Evolutionary conservation across 2,329 filamentous ascomycete species (phyloP), one percentile per base, ranked within the genome.

Genomic region (Penicillium glabrum): DNA sequence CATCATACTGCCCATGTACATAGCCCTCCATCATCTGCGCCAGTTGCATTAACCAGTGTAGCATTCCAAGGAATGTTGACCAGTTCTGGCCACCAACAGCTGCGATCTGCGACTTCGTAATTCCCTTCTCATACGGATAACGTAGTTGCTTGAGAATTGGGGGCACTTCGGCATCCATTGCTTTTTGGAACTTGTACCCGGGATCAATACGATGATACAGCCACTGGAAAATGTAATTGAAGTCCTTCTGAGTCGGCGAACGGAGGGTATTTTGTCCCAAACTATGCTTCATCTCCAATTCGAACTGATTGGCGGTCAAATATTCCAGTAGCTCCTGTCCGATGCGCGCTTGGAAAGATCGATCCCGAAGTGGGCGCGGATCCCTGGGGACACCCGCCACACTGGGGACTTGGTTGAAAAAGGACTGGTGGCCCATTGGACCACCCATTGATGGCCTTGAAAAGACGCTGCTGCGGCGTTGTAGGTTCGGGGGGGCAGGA

Each of bases 1-100:
- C 89, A 64, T 97, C 92, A 72, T 96, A 99, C 46, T 86, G 86
- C 57, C 92, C 89, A 53, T 80, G 75, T 1, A 85, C 80, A 70
- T 93, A 98, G 23, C 89, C 85, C 60, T 98, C 93, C 69, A 98
- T 85, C 88, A 98, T 96, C 65, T 93, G 88, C 5, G 91, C 91
- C 51, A 99, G 80, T 75, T 98, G 93, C 93, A 99, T 96, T 87
- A 99, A 93, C 95, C 95, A 99, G 77, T 99, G 93, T 50, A 99
- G 81, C 72, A 99, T 80, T 0, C 93, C 95, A 13, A 99, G 80
- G 69, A 99, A 98, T 0, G 91, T 95, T 60, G 89, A 89, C 95
- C 95, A 99, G 71, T 98, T 98, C 75, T 96, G 92, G 3, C 93
- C 93, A 63, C 95, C 95, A 0, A 98, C 95, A 2, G 96, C 95